Conservation (phyloP, 495 filamentous ascomycete genomes). For the Talaromyces adpressus region DNA sequence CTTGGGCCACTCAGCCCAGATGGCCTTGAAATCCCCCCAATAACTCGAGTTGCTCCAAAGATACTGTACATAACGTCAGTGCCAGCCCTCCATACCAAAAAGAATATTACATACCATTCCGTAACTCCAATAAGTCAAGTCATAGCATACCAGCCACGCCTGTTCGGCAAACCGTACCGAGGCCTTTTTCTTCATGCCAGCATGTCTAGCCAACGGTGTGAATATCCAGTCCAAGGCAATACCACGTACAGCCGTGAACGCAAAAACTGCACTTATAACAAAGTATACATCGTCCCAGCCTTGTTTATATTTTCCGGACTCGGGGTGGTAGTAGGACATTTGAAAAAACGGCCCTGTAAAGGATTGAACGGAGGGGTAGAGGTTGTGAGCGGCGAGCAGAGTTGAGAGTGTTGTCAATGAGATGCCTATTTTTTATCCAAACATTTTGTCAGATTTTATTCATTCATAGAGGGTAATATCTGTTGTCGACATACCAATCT, state of each 20-base stretch:
- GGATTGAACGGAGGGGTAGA: conserved; percentile 68
- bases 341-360: conserved; percentile 79
- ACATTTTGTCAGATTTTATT: background rate
- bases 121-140: conserved; percentile 66
- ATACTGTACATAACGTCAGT: conserved; percentile 51
- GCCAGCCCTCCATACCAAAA: background rate
- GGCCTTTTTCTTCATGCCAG: conserved; percentile 67
- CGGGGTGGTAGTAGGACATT: conserved; percentile 71
- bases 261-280: conserved; percentile 70
- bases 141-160: conserved; percentile 82
- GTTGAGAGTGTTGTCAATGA: conserved; percentile 72
- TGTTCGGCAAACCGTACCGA: conserved; percentile 84
- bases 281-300: conserved; percentile 77
- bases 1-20: conserved; percentile 81
- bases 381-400: conserved; percentile 68
- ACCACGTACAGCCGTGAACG: conserved; percentile 83
- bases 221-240: conserved; percentile 80
- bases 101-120: conserved; percentile 64
- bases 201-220: conserved; percentile 59
- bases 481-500: conserved; percentile 35
- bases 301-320: conserved; percentile 58
- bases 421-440: conserved; percentile 46
- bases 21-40: conserved; percentile 65
- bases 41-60: conserved; percentile 70
- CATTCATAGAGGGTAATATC: background rate